phyloP scores from a whole-genome alignment of 2,329 filamentous ascomycete species.

The Zasmidium angulare region DNA sequence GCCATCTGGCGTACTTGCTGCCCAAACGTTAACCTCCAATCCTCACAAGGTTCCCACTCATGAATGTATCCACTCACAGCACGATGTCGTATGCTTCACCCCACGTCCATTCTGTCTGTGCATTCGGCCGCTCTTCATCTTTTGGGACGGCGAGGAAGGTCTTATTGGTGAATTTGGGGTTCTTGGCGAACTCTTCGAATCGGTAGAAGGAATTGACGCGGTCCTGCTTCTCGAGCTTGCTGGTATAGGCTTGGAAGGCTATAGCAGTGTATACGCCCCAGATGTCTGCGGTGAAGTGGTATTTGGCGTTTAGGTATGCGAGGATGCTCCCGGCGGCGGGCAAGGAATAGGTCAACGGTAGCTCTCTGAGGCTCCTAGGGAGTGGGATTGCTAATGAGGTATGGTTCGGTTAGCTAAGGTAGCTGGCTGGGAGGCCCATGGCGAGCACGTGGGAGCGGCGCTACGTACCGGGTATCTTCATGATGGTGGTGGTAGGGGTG shows the following conservation, averaged over 20 bases:
- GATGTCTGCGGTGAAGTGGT: slow-evolving; percentile 69
- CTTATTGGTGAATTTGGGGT: slow-evolving; percentile 44
- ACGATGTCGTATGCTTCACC: slow-evolving; percentile 70
- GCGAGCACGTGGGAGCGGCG: neutral
- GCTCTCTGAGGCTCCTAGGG: neutral
- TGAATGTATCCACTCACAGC: slow-evolving; percentile 38
- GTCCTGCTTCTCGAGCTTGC: slow-evolving; percentile 46
- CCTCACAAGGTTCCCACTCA: neutral
- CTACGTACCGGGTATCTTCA: neutral
- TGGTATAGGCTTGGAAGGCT: slow-evolving; percentile 48
- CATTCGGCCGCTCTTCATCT: slow-evolving; percentile 20
- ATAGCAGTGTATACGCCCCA: slow-evolving; percentile 47
- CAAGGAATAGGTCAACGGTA: slow-evolving; percentile 9
- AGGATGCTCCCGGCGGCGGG: slow-evolving; percentile 62
- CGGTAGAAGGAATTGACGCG: slow-evolving; percentile 71
- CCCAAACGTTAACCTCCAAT: neutral
- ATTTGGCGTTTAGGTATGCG: slow-evolving; percentile 77
- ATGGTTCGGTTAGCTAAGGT: neutral
- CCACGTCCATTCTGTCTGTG: slow-evolving; percentile 62
- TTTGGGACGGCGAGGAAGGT: slow-evolving; percentile 34
- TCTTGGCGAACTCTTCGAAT: slow-evolving; percentile 66
- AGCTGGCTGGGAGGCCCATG: neutral
- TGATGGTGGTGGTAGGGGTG: neutral
- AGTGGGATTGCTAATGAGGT: neutral
- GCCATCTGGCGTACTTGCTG: slow-evolving; percentile 69